Conservation (phyloP, 331 rosid species). For the Malus hybrid region DNA sequence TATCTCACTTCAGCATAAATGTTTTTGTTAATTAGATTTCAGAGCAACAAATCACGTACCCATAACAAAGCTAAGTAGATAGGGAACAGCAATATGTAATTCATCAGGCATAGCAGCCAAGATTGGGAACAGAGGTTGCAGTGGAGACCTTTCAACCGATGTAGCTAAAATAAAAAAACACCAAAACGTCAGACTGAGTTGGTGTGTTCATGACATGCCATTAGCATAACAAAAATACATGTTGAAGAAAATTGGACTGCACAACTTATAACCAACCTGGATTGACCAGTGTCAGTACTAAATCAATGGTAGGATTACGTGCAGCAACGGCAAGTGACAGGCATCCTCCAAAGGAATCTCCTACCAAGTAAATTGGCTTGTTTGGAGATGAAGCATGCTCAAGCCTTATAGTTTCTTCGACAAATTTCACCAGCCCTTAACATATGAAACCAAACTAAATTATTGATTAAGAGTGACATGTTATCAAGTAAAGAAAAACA, state of each 20-base stretch:
- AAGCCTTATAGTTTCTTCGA: constrained; percentile 62
- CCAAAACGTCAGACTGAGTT: constrained; percentile 18
- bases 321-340: constrained; percentile 92
- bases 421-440: constrained; percentile 78
- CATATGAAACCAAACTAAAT: constrained; percentile 1
- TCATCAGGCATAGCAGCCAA: constrained; percentile 66
- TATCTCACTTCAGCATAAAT: neutral
- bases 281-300: constrained; percentile 57
- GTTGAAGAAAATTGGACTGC: constrained; percentile 6
- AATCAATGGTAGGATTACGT: constrained; percentile 76
- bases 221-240: neutral
- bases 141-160: constrained; percentile 70
- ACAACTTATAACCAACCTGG: constrained; percentile 50
- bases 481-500: neutral
- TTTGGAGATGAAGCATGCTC: constrained; percentile 66
- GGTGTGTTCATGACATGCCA: constrained; percentile 12
- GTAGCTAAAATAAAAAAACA: constrained; percentile 53
- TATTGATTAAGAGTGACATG: constrained; percentile 4
- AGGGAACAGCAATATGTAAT: constrained; percentile 58
- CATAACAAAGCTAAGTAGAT: constrained; percentile 73
- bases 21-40: neutral
- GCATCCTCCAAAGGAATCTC: constrained; percentile 98
- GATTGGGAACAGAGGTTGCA: constrained; percentile 76
- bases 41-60: constrained; percentile 43
- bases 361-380: constrained; percentile 89